These are phyloP conservation scores for Cucumis melo DNA, from an alignment of 306 rosid genomes.

Conservation along the genomic window DNA sequence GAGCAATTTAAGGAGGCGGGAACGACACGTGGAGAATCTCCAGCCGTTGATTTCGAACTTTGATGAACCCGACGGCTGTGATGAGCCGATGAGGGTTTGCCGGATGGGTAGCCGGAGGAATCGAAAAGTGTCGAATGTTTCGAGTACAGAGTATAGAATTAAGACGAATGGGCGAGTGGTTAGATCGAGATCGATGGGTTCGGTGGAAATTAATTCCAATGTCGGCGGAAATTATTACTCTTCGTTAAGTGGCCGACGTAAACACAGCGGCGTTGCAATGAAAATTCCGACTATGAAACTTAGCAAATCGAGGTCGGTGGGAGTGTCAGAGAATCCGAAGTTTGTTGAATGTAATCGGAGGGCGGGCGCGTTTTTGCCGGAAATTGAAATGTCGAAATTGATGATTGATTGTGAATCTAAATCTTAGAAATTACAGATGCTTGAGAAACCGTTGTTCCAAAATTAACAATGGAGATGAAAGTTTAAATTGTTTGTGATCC, in stretches of 20 bases:
- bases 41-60: not conserved
- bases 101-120: constrained; percentile 16
- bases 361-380: not conserved
- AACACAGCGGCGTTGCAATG: constrained; percentile 12
- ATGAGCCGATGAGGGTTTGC: not conserved
- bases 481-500: not conserved
- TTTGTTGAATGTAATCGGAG: not conserved
- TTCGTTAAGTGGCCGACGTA: constrained; percentile 13
- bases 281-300: constrained; percentile 18
- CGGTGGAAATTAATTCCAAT: constrained; percentile 3
- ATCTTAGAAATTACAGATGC: constrained; percentile 23
- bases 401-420: constrained; percentile 18
- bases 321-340: constrained; percentile 18
- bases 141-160: constrained; percentile 11
- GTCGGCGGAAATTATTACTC: not conserved
- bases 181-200: constrained; percentile 51
- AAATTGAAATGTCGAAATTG: constrained; percentile 30
- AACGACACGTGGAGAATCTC: not conserved
- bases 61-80: not conserved
- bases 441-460: constrained; percentile 34
- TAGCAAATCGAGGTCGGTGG: constrained; percentile 59
- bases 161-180: constrained; percentile 10
- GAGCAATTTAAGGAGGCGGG: not conserved
- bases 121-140: constrained; percentile 21
- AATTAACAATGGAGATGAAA: not conserved